phyloP scores from a whole-genome alignment of 169 alveolate genomes.

The Babesia ovata region DNA sequence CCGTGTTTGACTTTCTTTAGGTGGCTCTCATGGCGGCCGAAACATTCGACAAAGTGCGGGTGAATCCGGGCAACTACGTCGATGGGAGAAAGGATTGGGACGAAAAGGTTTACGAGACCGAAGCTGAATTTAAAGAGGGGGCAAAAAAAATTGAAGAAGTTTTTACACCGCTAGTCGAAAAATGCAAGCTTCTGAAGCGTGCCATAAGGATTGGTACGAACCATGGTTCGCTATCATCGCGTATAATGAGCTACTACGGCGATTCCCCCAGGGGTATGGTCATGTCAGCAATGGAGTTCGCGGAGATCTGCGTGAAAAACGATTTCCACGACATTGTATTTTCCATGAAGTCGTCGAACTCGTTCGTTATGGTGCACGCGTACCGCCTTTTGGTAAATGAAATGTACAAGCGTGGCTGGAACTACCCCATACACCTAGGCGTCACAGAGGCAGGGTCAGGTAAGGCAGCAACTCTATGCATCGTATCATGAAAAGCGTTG shows the following conservation, averaged over 20 bases:
- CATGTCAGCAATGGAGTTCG: slow-evolving; percentile 83
- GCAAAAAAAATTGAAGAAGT: slow-evolving; percentile 63
- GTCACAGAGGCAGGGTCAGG: slow-evolving; percentile 89
- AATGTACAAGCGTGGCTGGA: slow-evolving; percentile 69
- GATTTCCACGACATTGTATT: slow-evolving; percentile 78
- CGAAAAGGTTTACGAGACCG: slow-evolving; percentile 70
- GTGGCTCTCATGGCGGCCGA: slow-evolving; percentile 83
- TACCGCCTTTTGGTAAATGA: slow-evolving; percentile 78
- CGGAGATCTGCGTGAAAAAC: slow-evolving; percentile 75
- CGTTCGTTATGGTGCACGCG: slow-evolving; percentile 80
- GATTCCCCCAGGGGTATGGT: slow-evolving; percentile 87
- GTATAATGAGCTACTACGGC: slow-evolving; percentile 81
- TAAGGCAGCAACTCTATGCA: neutral
- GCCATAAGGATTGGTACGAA: slow-evolving; percentile 84
- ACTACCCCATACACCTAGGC: slow-evolving; percentile 84
- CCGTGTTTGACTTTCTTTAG: slow-evolving; percentile 4
- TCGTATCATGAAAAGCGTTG: no score
- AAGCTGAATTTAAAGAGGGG: slow-evolving; percentile 74
- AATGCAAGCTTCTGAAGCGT: slow-evolving; percentile 73
- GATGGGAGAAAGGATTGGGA: slow-evolving; percentile 84
- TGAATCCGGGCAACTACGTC: slow-evolving; percentile 84
- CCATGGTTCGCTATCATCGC: slow-evolving; percentile 82
- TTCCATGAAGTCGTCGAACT: slow-evolving; percentile 84
- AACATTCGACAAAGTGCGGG: slow-evolving; percentile 81
- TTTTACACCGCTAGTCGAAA: slow-evolving; percentile 78